Evolutionary conservation across 495 filamentous ascomycete genomes (phyloP), one percentile per base, ranked within the genome.

Genomic region (Beverwykella pulmonaria): DNA sequence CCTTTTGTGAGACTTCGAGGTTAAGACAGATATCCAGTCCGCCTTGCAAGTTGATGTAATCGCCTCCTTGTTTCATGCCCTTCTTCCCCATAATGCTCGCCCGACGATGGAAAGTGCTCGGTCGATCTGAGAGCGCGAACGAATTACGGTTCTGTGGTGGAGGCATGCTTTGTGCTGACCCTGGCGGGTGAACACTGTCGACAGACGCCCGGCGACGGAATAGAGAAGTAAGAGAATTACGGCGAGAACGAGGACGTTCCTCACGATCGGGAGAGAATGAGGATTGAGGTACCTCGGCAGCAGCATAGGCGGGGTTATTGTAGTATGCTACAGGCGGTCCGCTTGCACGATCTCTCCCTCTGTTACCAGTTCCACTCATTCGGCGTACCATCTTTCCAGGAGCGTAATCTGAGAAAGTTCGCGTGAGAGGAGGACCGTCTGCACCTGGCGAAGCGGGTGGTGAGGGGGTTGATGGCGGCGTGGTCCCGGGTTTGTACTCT

Each of bases 11-110:
- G 67, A 97, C 84, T 78, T 98, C 94, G 70, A 94, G 84, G 69
- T 95, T 93, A 27, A 98, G 75, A 10, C 83, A 87, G 27, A 98
- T 86, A 55, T 96, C 92, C 23, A 98, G 80, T 1, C 91, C 92
- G 46, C 87, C 87, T 65, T 90, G 80, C 0, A 96, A 81, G 67
- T 95, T 84, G 70, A 93, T 78, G 23, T 77, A 75, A 17, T 20
- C 47, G 26, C 46, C 71, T 22, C 70, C 59, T 2, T 76, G 78
- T 10, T 75, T 68, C 6, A 75, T 69, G 27, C 87, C 82, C 74
- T 88, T 91, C 15, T 81, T 77, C 47, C 82, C 85, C 7, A 92
- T 77, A 20, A 86, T 85, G 0, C 90, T 93, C 17, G 91, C 88
- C 19, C 87, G 86, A 22, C 91, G 87, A 56, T 87, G 87, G 82